These are phyloP conservation scores for Rhododendron molle DNA, from an alignment of 148 eudicot genomes.

Conservation along the genomic window DNA sequence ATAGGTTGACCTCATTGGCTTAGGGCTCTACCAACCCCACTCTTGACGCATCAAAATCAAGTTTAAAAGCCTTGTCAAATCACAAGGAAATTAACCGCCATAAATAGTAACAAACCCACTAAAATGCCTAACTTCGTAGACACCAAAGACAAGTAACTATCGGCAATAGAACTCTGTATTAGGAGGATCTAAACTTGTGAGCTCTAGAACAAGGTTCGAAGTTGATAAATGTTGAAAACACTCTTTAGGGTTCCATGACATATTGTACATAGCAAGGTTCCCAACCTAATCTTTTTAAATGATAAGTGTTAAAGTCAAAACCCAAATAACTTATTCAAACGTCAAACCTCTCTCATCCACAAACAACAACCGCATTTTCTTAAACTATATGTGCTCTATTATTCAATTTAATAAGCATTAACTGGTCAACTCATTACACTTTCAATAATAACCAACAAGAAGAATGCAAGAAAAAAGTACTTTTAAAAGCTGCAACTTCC, in stretches of 20 bases:
- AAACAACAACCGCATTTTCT: neutral
- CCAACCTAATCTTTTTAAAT: neutral
- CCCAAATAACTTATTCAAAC: neutral
- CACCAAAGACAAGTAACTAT: too few species aligned
- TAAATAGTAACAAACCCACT: too few species aligned
- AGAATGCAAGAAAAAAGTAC: neutral
- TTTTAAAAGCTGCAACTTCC: neutral
- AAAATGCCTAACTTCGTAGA: too few species aligned
- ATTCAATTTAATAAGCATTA: neutral
- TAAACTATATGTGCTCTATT: neutral
- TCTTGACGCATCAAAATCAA: too few species aligned
- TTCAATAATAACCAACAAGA: neutral
- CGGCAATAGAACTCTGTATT: too few species aligned
- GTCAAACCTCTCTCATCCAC: neutral
- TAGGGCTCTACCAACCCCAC: too few species aligned
- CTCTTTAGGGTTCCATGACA: neutral
- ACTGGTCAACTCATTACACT: neutral
- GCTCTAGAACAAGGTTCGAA: too few species aligned
- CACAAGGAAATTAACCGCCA: too few species aligned
- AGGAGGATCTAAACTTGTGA: too few species aligned
- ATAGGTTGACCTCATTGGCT: too few species aligned
- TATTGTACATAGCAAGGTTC: neutral
- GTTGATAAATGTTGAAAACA: too few species aligned
- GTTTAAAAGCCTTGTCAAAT: too few species aligned
- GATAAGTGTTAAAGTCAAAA: neutral